Evolutionary conservation across 2,329 filamentous ascomycete species (phyloP), one percentile per base, ranked within the genome.

Genomic region (Byssochlamys sp.): DNA sequence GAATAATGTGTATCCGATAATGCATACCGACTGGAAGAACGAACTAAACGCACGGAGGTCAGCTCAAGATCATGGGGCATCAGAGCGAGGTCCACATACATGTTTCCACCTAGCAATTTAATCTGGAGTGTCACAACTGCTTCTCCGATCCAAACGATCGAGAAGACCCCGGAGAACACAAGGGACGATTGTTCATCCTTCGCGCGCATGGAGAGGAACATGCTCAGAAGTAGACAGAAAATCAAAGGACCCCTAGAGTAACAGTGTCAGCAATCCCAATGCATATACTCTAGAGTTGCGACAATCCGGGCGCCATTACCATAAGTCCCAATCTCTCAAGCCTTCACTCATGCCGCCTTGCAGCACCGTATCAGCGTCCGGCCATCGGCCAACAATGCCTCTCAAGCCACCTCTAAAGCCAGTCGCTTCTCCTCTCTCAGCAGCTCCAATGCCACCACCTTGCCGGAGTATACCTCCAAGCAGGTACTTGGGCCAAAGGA

Each of bases 1-100:
- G 77, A 99, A 99, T 57, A 99, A 84, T 1, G 94, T 99, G 75
- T 99, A 99, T 52, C 94, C 94, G 71, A 99, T 99, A 67, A 99
- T 95, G 74, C 91, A 97, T 64, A 99, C 84, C 58, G 91, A 95
- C 75, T 99, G 94, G 69, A 95, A 94, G 73, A 99, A 99, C 19
- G 94, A 96, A 68, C 92, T 97, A 70, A 54, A 67, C 11, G 53
- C 24, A 24, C 1, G 10, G 14, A n/a, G 14, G 55, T 45, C 14
- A 52, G 55, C 26, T 51, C 33, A 50, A 39, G 33, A 26, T 39
- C 19, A 53, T 59, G 52, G 27, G 57, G 52, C 25, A 29, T 26
- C 6, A 55, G 49, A 35, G 84, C 14, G 35, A 39, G 14, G 4
- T 19, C 12, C 14, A 39, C 91, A 75, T 79, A 97, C 92, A 99